Evolutionary conservation across 805 yeast species (phyloP).

Genomic region (Wickerhamomyces bovis): DNA sequence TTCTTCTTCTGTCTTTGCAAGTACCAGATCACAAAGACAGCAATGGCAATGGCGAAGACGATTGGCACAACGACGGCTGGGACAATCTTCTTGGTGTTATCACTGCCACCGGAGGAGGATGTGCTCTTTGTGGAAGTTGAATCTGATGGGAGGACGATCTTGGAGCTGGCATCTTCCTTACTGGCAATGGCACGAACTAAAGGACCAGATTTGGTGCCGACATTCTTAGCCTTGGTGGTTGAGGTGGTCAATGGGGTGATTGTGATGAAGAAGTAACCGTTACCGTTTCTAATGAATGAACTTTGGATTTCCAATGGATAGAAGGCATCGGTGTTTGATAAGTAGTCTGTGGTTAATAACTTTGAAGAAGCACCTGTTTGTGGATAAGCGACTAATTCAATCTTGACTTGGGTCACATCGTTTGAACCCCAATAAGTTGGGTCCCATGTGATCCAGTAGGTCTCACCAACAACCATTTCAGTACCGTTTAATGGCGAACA

Average conservation of each 20-base stretch:
- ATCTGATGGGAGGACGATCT: constrained; percentile 35
- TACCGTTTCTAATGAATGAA: constrained; percentile 20
- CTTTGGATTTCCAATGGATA: constrained; percentile 31
- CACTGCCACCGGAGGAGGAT: constrained; percentile 8
- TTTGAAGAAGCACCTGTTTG: constrained; percentile 26
- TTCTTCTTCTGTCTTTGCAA: constrained; percentile 23
- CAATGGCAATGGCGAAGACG: constrained; percentile 26
- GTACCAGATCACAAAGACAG: constrained; percentile 27
- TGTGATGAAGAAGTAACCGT: constrained; percentile 33
- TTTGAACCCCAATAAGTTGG: constrained; percentile 37
- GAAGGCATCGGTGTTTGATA: constrained; percentile 34
- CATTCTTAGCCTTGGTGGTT: constrained; percentile 29
- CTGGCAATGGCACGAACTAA: constrained; percentile 31
- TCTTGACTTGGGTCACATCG: constrained; percentile 29
- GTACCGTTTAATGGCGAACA: constrained; percentile 36
- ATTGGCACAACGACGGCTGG: constrained; percentile 41
- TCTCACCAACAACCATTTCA: constrained; percentile 40
- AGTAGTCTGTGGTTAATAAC: constrained; percentile 28
- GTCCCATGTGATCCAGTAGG: constrained; percentile 45
- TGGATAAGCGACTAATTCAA: constrained; percentile 31
- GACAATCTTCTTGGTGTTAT: constrained; percentile 28
- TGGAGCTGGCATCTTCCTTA: constrained; percentile 24
- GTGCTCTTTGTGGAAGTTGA: constrained; percentile 21
- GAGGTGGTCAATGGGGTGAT: constrained; percentile 34
- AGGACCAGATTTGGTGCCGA: constrained; percentile 36